These are phyloP conservation scores for Phaeosphaeria sp. DNA, from an alignment of 2,329 filamentous ascomycete genomes.

Conservation along the genomic window DNA sequence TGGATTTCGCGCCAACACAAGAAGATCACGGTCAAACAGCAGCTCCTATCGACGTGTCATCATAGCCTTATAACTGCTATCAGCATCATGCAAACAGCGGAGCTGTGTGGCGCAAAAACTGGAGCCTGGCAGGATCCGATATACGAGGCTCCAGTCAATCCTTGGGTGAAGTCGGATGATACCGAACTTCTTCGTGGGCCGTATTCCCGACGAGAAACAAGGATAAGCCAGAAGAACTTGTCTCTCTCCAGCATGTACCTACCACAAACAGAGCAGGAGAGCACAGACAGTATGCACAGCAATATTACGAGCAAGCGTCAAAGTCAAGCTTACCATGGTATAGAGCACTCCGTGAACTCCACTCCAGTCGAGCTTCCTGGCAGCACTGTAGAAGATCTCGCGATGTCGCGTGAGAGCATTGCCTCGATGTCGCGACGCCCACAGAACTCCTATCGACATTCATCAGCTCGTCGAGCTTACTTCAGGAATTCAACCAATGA, in stretches of 20 bases:
- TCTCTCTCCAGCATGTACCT: constrained; percentile 30
- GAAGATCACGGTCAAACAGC: constrained; percentile 27
- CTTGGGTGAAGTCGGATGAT: constrained; percentile 24
- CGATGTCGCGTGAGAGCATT: not conserved
- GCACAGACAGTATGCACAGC: constrained; percentile 20
- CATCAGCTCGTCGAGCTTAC: not conserved
- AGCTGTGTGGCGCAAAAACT: constrained; percentile 23
- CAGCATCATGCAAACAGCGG: constrained; percentile 34
- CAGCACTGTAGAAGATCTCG: constrained; percentile 16
- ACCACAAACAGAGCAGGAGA: constrained; percentile 18
- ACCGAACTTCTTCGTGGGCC: constrained; percentile 26
- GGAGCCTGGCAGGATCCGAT: constrained; percentile 19
- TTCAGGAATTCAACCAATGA: not conserved
- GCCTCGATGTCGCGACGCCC: too few relatives aligned
- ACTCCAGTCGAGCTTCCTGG: constrained; percentile 35
- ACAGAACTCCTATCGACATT: not conserved
- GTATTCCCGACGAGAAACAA: constrained; percentile 30
- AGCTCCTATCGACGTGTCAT: constrained; percentile 31
- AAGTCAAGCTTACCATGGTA: constrained; percentile 7
- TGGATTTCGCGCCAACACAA: constrained; percentile 39
- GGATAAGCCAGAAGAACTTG: constrained; percentile 26
- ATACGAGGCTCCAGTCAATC: constrained; percentile 27
- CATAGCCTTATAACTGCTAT: constrained; percentile 35
- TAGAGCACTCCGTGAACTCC: constrained; percentile 23
- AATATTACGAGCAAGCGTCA: not conserved